Evolutionary conservation across 805 yeast genomes (phyloP), one percentile per base, ranked within the genome.

Genomic region (Kodamaea neixiangensis): DNA sequence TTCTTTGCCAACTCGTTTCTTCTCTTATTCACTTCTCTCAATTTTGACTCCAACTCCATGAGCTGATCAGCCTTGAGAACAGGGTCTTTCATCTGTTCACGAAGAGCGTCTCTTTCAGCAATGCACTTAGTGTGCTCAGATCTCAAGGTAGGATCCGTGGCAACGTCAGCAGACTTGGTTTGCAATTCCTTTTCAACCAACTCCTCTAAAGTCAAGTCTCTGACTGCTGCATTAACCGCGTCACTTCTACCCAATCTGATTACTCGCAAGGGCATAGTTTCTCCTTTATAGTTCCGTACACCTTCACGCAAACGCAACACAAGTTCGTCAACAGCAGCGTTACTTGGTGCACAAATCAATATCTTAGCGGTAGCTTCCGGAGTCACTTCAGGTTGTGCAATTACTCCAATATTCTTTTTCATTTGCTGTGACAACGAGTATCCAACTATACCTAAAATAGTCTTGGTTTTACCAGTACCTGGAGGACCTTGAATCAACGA

Each of bases 401-500:
- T 50, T 3, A 22, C 46, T 14, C 72, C 70, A 1, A 63, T 62
- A 44, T 60, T 46, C 6, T 56, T 55, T 10, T 58, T 58, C 21
- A 50, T 50, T 7, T 53, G 55, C 14, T 56, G 61, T 0, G 89
- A 78, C 40, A 88, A 66, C 53, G 84, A 82, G 49, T 90, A 82
- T 0, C 97, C 97, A 29, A 93, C 81, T 46, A 93, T 85, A 19
- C 97, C 97, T 42, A 94, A 66, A 69, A 96, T 94, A 0, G 99
- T 94, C 65, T 93, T 96, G 1, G 99, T 96, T 66, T 94, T 94
- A 74, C 99, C 99, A 2, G 59, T 56, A 68, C 99, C 99, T 0
- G 99, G 99, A 0, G 99, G 99, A 51, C 97, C 99, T 70, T 94
- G 99, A 66, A 94, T 92, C 48, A 94, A 75, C 0, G 96, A 85